Evolutionary conservation across 352 stramenopile genomes (phyloP).

Genomic region (Phytophthora cryptogea): DNA sequence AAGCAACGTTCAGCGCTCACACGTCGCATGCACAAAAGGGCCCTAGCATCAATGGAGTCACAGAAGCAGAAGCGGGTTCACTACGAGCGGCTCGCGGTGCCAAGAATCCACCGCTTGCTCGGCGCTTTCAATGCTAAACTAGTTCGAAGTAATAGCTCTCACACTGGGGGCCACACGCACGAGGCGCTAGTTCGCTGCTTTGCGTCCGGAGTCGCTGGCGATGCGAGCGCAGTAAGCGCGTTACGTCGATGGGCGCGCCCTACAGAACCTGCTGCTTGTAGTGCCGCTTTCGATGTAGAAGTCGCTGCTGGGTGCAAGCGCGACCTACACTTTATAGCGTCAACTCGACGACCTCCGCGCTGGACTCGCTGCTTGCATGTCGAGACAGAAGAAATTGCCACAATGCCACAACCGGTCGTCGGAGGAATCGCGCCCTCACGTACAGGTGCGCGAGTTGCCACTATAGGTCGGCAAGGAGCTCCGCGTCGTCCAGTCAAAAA

Average conservation of each 20-base stretch:
- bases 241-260: too few species aligned
- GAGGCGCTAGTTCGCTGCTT: conserved; percentile 3
- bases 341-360: not conserved
- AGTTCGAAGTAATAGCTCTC: too few species aligned
- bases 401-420: too few species aligned
- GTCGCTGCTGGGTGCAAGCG: not conserved
- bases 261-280: not conserved
- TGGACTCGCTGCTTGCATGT: not conserved
- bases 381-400: too few species aligned
- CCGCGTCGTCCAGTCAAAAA: conserved; percentile 21
- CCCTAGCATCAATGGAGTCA: not conserved
- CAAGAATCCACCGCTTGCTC: too few species aligned
- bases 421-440: conserved; percentile 15
- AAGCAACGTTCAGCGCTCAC: conserved; percentile 5
- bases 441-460: conserved; percentile 14
- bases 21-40: not conserved
- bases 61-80: not conserved
- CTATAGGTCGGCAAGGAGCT: conserved; percentile 3
- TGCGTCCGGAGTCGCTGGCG: conserved; percentile 15
- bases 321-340: not conserved
- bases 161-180: not conserved
- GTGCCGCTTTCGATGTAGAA: conserved; percentile 3
- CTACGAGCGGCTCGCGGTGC: not conserved
- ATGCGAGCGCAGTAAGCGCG: conserved; percentile 1
- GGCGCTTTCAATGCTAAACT: too few species aligned